These are phyloP conservation scores for Phtheirospermum japonicum DNA, from an alignment of 257 asterid genomes.

Conservation along the genomic window DNA sequence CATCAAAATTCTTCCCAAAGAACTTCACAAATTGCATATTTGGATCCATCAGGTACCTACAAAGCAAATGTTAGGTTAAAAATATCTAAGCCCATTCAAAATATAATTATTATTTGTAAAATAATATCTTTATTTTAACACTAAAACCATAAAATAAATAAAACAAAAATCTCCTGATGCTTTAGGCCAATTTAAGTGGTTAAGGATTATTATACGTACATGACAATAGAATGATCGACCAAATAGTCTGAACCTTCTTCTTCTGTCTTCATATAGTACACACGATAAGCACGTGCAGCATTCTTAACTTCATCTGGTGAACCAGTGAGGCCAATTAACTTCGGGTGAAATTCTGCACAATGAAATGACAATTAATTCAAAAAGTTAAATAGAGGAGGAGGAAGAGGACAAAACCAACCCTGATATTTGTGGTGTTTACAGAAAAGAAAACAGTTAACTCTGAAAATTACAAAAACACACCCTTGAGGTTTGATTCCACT, in stretches of 20 bases:
- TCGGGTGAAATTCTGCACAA: constrained; percentile 81
- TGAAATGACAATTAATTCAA: constrained; percentile 11
- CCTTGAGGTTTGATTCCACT: no score
- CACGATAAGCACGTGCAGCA: constrained; percentile 91
- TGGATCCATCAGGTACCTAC: constrained; percentile 95
- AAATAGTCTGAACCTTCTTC: constrained; percentile 94
- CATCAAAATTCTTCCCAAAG: constrained; percentile 75
- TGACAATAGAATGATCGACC: constrained; percentile 95
- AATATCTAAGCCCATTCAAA: background rate
- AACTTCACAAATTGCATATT: constrained; percentile 82
- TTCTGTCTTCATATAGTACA: constrained; percentile 93
- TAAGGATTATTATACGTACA: constrained; percentile 47
- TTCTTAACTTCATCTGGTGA: constrained; percentile 69
- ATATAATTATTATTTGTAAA: background rate
- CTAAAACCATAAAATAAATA: no score
- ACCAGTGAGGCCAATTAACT: constrained; percentile 84
- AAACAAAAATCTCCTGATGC: no score
- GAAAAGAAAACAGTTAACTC: no score
- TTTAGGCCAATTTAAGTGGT: background rate
- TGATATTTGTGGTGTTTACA: no score
- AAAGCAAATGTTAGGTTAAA: constrained; percentile 1
- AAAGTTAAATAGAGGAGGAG: no score
- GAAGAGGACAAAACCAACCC: no score
- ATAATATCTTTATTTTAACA: no score
- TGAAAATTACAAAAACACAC: background rate